phyloP scores from a whole-genome alignment of 352 stramenopile species.

The Plasmopara muralis region DNA sequence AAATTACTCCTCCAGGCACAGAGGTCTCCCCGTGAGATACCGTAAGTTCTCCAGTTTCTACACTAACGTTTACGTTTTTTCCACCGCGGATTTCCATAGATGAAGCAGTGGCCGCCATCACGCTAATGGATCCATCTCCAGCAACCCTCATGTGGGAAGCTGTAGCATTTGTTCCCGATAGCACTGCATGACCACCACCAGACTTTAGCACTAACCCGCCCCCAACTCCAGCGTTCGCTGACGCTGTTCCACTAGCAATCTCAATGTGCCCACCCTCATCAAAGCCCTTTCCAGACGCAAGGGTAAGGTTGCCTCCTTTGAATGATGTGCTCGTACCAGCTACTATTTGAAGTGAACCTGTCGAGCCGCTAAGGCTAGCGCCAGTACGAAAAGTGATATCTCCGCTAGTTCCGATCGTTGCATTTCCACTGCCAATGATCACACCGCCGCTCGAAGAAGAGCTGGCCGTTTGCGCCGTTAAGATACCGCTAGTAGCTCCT shows the following conservation, averaged over 20 bases:
- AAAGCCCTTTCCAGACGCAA: conserved; percentile 15
- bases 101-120: conserved; percentile 27
- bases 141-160: conserved; percentile 21
- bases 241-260: conserved; percentile 20
- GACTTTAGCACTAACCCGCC: conserved; percentile 23
- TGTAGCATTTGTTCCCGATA: conserved; percentile 17
- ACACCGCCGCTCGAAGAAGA: conserved; percentile 18
- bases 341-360: conserved; percentile 16
- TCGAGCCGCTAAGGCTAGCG: conserved; percentile 16
- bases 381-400: conserved; percentile 23
- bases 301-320: conserved; percentile 13
- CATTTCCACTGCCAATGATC: conserved; percentile 19
- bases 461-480: conserved; percentile 11
- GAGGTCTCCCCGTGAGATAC: conserved; percentile 39
- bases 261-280: conserved; percentile 17
- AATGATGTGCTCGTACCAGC: conserved; percentile 12
- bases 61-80: conserved; percentile 40
- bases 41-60: conserved; percentile 44
- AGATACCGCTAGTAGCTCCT: conserved; percentile 15
- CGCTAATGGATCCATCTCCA: conserved; percentile 29
- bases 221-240: conserved; percentile 9
- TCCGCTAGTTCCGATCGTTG: conserved; percentile 18
- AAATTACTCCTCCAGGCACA: conserved; percentile 43
- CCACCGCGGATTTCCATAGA: conserved; percentile 39
- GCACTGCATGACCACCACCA: conserved; percentile 19